Base-by-base conservation (phyloP, 768 basidiomycete genomes). In the Butyriboletus loyo region DNA sequence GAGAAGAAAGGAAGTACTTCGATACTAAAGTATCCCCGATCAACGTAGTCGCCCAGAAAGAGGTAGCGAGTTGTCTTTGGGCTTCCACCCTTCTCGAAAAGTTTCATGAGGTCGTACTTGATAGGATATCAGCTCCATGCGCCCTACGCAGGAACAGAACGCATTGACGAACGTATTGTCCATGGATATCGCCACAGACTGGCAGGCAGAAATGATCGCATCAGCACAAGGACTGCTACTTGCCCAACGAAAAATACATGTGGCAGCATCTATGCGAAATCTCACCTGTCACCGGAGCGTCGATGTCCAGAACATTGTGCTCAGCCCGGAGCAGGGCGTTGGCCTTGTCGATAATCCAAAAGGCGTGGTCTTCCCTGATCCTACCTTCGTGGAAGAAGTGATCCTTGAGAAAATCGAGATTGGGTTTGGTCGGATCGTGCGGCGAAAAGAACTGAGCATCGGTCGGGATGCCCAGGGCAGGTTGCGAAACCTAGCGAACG, bases 51-150 rank as follows among this genome's bases (percentile, higher is more conserved):
- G 13, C 86, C 86, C 46, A 88, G 68, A 73, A 88, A 87, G 49
- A 87, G 78, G 64, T 88, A 88, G 45, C 86, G 75, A 3, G 86
- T 88, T 32, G 84, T 82, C 48, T 83, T 85, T 2, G 86, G 86
- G 69, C 82, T 87, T 4, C 86, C 86, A 21, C 86, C 86, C 22
- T 87, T 83, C 65, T 88, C 86, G 62, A 88, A 87, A 25, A 88
- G 77, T 66, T 88, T 88, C 86, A 88, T 88, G 50, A 88, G 71
- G 67, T 88, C 86, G 61, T 83, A 88, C 85, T 87, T 55, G 22
- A 62, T 46, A 53, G 35, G 34, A 25, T 21, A 50, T 62, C 35
- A 64, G 54, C 25, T 45, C 36, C 11, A 48, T 39, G 35, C 14
- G 25, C 31, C 22, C n/a, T 34, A 46, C 27, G 43, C 31, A 51